Conservation (phyloP, 2,329 filamentous ascomycete genomes). For the Arachnomyces sp. region DNA sequence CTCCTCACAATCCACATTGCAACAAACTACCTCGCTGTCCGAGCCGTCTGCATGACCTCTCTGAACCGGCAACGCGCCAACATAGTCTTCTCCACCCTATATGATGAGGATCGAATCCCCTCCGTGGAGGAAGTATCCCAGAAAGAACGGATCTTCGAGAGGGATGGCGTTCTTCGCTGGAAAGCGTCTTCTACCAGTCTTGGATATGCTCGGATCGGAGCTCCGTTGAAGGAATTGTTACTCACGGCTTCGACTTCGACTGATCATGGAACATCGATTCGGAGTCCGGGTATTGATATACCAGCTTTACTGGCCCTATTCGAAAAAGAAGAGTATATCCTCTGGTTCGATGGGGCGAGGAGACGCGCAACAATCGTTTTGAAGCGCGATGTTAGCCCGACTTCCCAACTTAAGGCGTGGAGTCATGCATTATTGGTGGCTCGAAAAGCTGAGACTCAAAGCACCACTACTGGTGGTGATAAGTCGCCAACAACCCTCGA, state of each 20-base stretch:
- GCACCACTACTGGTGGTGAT: constrained; percentile 26
- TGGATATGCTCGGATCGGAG: constrained; percentile 49
- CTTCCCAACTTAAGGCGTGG: constrained; percentile 53
- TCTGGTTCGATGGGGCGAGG: constrained; percentile 45
- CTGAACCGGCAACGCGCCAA: constrained; percentile 82
- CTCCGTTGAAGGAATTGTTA: constrained; percentile 32
- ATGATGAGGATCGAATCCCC: constrained; percentile 36
- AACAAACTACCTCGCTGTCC: constrained; percentile 80
- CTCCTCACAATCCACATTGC: constrained; percentile 69
- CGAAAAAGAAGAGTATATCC: constrained; percentile 48
- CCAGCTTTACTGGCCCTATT: constrained; percentile 45
- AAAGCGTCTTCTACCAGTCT: constrained; percentile 33
- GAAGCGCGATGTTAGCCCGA: constrained; percentile 47
- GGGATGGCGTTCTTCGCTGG: constrained; percentile 58
- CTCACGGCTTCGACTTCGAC: constrained; percentile 12
- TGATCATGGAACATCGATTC: constrained; percentile 14
- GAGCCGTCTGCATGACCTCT: constrained; percentile 70
- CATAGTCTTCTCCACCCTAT: constrained; percentile 58
- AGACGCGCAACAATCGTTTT: constrained; percentile 52
- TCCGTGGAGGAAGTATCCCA: constrained; percentile 57
- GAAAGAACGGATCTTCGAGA: constrained; percentile 51
- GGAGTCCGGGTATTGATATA: constrained; percentile 34
- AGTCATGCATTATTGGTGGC: constrained; percentile 49
- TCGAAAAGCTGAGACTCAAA: constrained; percentile 9
- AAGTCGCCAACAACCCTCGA: constrained; percentile 37